Conservation (phyloP, 148 eudicot genomes). For the Rhododendron williamsianum region DNA sequence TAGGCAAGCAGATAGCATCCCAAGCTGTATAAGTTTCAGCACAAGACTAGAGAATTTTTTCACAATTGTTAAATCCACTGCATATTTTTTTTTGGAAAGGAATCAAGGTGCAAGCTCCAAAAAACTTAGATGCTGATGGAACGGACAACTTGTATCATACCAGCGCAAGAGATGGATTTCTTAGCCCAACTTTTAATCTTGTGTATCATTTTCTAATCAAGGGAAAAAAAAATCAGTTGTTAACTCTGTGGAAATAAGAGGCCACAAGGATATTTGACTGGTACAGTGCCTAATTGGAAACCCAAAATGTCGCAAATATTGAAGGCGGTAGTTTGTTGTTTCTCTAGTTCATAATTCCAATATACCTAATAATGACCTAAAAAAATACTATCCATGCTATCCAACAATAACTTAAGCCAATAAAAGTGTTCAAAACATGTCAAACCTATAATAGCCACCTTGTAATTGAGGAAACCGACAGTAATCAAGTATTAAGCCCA, state of each 20-base stretch:
- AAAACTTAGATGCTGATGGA: background rate
- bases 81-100: background rate
- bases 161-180: too few species aligned
- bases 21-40: background rate
- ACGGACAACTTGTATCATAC: background rate
- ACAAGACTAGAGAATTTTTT: background rate
- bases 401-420: too few species aligned
- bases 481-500: conserved; percentile 67
- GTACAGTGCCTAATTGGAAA: too few species aligned
- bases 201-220: background rate
- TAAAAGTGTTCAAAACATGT: too few species aligned
- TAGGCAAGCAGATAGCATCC: background rate
- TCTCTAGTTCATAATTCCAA: too few species aligned
- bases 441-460: conserved; percentile 29
- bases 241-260: background rate
- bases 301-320: too few species aligned
- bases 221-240: background rate
- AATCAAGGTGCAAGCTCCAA: background rate
- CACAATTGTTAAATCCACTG: background rate
- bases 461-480: conserved; percentile 75
- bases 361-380: too few species aligned
- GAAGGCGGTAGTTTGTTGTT: too few species aligned
- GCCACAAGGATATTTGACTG: too few species aligned
- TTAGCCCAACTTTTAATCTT: background rate
- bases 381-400: too few species aligned